Evolutionary conservation across 169 alveolate genomes (phyloP).

Genomic region (Ophryocystis elektroscirrha): DNA sequence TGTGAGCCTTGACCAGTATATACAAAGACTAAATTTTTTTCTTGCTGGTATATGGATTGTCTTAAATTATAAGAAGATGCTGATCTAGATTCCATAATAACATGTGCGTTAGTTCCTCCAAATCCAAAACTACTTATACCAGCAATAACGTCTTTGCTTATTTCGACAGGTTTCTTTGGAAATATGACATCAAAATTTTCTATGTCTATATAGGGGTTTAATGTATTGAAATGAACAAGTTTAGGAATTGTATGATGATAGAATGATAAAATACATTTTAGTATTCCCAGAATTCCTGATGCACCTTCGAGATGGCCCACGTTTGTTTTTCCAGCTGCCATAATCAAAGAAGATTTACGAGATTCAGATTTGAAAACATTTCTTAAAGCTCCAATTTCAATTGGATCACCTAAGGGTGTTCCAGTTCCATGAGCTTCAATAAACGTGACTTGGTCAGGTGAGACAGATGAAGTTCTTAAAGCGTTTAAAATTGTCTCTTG

Average conservation of each 20-base stretch:
- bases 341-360: slow-evolving; percentile 8
- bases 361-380: slow-evolving; percentile 7
- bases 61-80: slow-evolving; percentile 1
- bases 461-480: slow-evolving; percentile 10
- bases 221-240: slow-evolving; percentile 26
- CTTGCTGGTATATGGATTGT: not conserved
- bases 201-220: slow-evolving; percentile 43
- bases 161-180: slow-evolving; percentile 17
- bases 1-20: slow-evolving; percentile 36
- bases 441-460: not conserved
- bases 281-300: slow-evolving; percentile 12
- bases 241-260: slow-evolving; percentile 22
- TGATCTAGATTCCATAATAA: slow-evolving; percentile 2
- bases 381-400: slow-evolving; percentile 31
- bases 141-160: slow-evolving; percentile 21
- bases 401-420: slow-evolving; percentile 40
- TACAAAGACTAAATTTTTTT: slow-evolving; percentile 17
- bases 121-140: slow-evolving; percentile 37
- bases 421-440: slow-evolving; percentile 48
- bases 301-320: slow-evolving; percentile 35
- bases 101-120: slow-evolving; percentile 41
- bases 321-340: slow-evolving; percentile 27
- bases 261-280: slow-evolving; percentile 6
- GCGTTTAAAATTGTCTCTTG: slow-evolving; percentile 13
- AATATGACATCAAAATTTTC: slow-evolving; percentile 25